Percentiles rank a stretch among this genome's conserved stretches.
Evolutionary conservation across 2,329 filamentous ascomycete genomes (phyloP).

Genomic region (Phoma sp.): DNA sequence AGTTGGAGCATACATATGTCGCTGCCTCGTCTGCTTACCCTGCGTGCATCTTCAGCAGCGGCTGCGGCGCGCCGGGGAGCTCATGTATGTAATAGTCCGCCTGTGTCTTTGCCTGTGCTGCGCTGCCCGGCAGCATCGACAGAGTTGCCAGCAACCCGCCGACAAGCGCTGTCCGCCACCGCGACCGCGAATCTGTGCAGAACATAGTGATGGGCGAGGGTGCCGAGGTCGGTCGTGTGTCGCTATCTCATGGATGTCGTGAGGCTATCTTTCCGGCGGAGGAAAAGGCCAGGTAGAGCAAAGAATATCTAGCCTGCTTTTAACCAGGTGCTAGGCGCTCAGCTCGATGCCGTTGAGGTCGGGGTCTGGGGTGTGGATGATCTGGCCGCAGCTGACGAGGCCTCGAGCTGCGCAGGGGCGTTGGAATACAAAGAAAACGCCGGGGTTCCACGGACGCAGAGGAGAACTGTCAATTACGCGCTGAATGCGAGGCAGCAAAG

Average conservation of each 20-base stretch:
- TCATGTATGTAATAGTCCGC: slow-evolving; percentile 90
- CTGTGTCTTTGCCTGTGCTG: slow-evolving; percentile 64
- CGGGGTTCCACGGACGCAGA: slow-evolving; percentile 3
- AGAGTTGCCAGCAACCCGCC: slow-evolving; percentile 41
- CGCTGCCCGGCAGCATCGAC: slow-evolving; percentile 41
- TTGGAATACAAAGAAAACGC: slow-evolving; percentile 2
- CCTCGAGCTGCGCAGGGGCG: slow-evolving; percentile 19
- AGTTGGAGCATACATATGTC: not conserved
- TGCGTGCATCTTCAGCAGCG: slow-evolving; percentile 95
- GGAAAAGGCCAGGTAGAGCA: not conserved
- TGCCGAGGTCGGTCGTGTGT: slow-evolving; percentile 33
- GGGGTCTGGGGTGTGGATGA: slow-evolving; percentile 29
- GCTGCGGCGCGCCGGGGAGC: slow-evolving; percentile 82
- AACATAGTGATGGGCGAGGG: slow-evolving; percentile 30
- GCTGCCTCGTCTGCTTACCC: slow-evolving; percentile 65
- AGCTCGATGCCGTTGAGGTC: slow-evolving; percentile 14
- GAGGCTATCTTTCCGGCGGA: not conserved
- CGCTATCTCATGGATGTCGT: slow-evolving; percentile 45
- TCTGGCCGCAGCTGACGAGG: slow-evolving; percentile 43
- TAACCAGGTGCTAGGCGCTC: slow-evolving; percentile 14
- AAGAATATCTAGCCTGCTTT: slow-evolving; percentile 1
- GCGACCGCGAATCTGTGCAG: slow-evolving; percentile 35
- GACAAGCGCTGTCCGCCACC: slow-evolving; percentile 45
- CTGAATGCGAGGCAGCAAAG: not conserved
- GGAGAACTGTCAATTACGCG: not conserved